Evolutionary conservation across 805 yeast species (phyloP), one percentile per base, ranked within the genome.

Genomic region (Ogataea neopini): DNA sequence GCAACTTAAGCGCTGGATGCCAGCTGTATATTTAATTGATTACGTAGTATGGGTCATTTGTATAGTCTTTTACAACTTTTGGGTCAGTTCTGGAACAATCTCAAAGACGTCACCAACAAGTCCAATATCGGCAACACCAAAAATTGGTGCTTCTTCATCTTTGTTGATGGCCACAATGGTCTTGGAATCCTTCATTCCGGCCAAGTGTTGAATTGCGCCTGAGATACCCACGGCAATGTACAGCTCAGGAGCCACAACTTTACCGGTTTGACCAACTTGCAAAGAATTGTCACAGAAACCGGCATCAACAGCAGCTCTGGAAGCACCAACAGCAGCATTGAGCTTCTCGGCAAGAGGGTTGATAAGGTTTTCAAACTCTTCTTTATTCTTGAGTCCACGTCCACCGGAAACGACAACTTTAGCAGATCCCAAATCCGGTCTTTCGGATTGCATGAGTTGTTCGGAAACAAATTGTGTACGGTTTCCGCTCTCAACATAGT

Each of bases 241-340:
- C 53, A 91, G 76, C 35, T 91, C 96, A 34, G 99, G 99, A 6
- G 98, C 98, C 28, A 94, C 95, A 45, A 91, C 91, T 68, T 94
- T 94, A 59, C 99, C 99, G 8, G 99, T 92, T 72, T 92, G 99
- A 46, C 99, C 99, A 52, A 92, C 91, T 71, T 92, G 99, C 59
- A 92, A 77, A 7, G 98, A 90, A 72, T 92, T 94, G 64, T 94
- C 98, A 63, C 96, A 90, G 66, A 80, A 90, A 0, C 97, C 98
- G 38, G 95, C 77, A 69, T 92, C 99, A 19, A 94, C 99, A 28
- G 98, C 99, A 15, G 97, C 98, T 68, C 99, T 83, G 6, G 97
- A 88, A 3, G 98, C 98, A 61, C 99, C 99, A 42, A 92, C 85
- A 45, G 96, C 98, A 2, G 98, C 99, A 47, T 83, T 79, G 49